Conservation (phyloP, 2,329 filamentous ascomycete genomes). For the Claviceps maximensis region DNA sequence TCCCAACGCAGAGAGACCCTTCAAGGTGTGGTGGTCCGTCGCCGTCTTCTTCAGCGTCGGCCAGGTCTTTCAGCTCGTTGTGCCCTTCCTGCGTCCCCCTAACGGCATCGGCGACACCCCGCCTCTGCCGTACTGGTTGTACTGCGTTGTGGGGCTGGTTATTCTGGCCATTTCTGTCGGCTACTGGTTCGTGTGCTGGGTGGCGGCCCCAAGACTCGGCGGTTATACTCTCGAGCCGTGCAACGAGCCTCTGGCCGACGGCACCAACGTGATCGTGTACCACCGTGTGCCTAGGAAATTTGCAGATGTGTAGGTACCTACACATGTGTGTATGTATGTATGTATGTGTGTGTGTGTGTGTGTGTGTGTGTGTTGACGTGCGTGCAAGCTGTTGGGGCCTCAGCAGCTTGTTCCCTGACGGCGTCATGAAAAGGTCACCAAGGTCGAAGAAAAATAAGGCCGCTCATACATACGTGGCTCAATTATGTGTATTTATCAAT, state of each 20-base stretch:
- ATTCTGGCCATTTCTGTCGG: constrained; percentile 9
- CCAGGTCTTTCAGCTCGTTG: constrained; percentile 12
- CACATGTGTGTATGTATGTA: no score
- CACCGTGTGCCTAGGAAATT: constrained; percentile 8
- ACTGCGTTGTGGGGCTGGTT: constrained; percentile 11
- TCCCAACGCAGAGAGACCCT: constrained; percentile 8
- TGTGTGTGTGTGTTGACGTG: no score
- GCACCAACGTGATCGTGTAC: constrained; percentile 12
- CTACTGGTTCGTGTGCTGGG: constrained; percentile 13
- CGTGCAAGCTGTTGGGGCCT: no score
- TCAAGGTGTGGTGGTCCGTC: constrained; percentile 11
- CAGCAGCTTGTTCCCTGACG: no score
- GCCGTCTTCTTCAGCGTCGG: constrained; percentile 11
- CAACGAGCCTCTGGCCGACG: constrained; percentile 11
- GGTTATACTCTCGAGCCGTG: constrained; percentile 9
- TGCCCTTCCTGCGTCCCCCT: constrained; percentile 11
- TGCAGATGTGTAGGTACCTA: neutral
- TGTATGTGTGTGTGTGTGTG: no score
- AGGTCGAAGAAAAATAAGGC: no score
- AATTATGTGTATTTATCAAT: no score
- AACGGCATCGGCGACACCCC: constrained; percentile 11
- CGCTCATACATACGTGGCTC: no score
- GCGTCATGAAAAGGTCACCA: no score
- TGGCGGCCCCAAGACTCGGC: constrained; percentile 9
- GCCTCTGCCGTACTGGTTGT: constrained; percentile 12